Conservation (phyloP, 140 eudicot genomes). For the Senecio squalidus region DNA sequence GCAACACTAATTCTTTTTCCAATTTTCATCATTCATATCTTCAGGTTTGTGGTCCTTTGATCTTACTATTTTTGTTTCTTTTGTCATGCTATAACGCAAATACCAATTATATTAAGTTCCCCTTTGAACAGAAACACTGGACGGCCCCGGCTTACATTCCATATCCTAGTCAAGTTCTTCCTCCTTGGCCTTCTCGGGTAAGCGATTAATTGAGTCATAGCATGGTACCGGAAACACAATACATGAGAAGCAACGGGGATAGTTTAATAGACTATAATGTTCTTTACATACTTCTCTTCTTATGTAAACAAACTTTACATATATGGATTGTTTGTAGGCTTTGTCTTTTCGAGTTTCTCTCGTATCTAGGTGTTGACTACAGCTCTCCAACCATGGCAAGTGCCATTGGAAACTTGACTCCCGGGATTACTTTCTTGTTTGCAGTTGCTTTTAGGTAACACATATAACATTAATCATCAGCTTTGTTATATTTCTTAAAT, state of each 20-base stretch:
- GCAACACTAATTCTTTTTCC: slow-evolving; percentile 51
- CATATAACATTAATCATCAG: no score
- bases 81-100: background rate
- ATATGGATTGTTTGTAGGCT: slow-evolving; percentile 7
- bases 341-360: slow-evolving; percentile 14
- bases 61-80: background rate
- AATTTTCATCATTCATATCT: slow-evolving; percentile 25
- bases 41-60: slow-evolving; percentile 24
- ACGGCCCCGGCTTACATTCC: slow-evolving; percentile 18
- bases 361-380: slow-evolving; percentile 23
- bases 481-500: no score
- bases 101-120: background rate
- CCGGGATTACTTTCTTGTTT: slow-evolving; percentile 25
- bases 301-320: background rate
- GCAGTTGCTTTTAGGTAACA: slow-evolving; percentile 36
- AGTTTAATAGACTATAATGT: no score
- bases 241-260: no score
- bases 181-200: slow-evolving; percentile 36
- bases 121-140: slow-evolving; percentile 21
- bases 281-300: background rate
- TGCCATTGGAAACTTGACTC: slow-evolving; percentile 26
- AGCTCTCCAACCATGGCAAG: slow-evolving; percentile 34
- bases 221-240: no score
- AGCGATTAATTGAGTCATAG: background rate
- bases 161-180: slow-evolving; percentile 25